Evolutionary conservation across 78 protist genomes (phyloP), one percentile per base, ranked within the genome.

Genomic region (Chrysochromulina parva): DNA sequence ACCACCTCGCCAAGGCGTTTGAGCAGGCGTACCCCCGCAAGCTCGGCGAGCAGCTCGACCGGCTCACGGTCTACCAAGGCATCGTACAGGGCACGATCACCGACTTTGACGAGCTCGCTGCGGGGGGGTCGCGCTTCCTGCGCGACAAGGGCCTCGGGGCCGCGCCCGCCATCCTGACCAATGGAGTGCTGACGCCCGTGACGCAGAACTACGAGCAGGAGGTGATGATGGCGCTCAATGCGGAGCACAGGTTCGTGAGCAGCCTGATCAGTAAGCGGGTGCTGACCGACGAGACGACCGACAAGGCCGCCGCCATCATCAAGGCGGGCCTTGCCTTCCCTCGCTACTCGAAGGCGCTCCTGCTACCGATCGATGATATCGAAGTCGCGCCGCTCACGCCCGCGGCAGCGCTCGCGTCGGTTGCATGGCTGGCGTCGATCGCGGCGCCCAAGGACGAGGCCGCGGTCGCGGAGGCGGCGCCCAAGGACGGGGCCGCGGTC

Each of bases 341-440:
- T 2, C 82, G 82, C 82, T 74, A 16, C 82, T 48, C 38, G 26
- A n/a, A 74, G 55, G 82, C 53, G 55, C 82, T 74, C 57, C 82
- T 74, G 22, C 57, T 17, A n/a, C 53, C 82, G 6, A 14, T 14
- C 28, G 82, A 74, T 17, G 17, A 28, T 4, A 13, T 74, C 13
- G 24, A 9, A 3, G 7, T 74, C 16, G 82, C 55, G 26, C 13
- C 19, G 14, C 82, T 74, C 58, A 2, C 24, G 57, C 82, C 82
- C 38, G 13, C 13, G 11, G 38, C 38, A 38, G 38, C 38, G 38
- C 38, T 38, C 38, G 38, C 38, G 38, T 38, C 38, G 38, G 38
- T 38, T 38, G 38, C 38, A 38, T 38, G 38, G 38, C 38, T 38
- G 38, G 38, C 38, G 38, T 38, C 38, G 38, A 38, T 38, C 38